Evolutionary conservation across 148 eudicot species (phyloP).

Genomic region (Oxyria digyna): DNA sequence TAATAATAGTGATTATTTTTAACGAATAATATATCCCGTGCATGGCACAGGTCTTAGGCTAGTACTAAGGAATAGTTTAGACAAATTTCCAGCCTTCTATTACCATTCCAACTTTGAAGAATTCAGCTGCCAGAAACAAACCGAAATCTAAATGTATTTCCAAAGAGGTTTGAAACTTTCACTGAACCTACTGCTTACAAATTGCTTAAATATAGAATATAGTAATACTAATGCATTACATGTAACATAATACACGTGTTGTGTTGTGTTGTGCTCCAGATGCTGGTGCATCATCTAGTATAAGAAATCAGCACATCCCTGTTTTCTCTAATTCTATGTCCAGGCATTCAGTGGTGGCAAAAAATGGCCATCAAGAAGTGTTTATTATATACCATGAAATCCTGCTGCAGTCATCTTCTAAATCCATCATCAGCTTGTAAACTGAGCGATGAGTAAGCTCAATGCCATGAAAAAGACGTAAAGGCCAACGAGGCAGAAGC

Average conservation of each 20-base stretch:
- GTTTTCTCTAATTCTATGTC: not conserved
- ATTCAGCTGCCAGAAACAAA: not conserved
- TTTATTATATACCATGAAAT: too few relatives aligned
- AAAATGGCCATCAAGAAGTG: not conserved
- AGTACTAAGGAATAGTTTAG: too few relatives aligned
- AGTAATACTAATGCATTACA: not conserved
- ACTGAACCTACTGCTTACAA: not conserved
- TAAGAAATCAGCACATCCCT: not conserved
- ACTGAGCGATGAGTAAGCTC: constrained; percentile 59
- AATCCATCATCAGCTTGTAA: constrained; percentile 27
- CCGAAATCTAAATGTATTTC: not conserved
- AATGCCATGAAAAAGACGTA: constrained; percentile 49
- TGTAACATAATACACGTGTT: not conserved
- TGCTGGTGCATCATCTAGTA: not conserved
- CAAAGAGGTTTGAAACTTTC: not conserved
- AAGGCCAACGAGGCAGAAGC: constrained; percentile 87
- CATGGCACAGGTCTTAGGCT: too few relatives aligned
- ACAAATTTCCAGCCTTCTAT: not conserved
- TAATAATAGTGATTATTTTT: too few relatives aligned
- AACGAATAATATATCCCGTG: too few relatives aligned
- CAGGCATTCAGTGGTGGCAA: not conserved
- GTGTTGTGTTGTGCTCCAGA: not conserved
- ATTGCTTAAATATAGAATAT: not conserved
- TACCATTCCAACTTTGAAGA: not conserved
- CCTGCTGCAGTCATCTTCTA: too few relatives aligned